Evolutionary conservation across 1,284 basidiomycete species (phyloP), one percentile per base, ranked within the genome.

Genomic region (Amylostereum areolatum): DNA sequence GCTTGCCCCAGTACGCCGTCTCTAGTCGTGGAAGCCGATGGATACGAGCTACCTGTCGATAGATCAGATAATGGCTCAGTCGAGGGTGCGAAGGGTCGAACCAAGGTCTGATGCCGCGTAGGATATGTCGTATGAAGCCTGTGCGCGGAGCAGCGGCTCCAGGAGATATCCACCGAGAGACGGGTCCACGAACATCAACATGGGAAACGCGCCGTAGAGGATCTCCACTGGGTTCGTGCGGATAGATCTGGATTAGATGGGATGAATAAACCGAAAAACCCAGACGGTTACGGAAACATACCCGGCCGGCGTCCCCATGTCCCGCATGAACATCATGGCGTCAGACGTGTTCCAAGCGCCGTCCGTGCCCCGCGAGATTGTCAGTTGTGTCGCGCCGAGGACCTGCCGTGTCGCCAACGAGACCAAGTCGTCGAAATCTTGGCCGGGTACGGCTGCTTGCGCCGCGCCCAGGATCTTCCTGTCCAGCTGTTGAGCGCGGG

Each of bases 191-290:
- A 73, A 77, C 25, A 79, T 52, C 33, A 71, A 67, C 4, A 70
- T 62, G 0, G 77, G 77, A 36, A 73, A 68, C 2, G 74, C 63
- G 0, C 73, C 68, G 48, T 71, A 78, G 6, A 80, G 58, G 9
- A 47, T 40, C 32, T 53, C 52, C 7, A 44, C 45, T 30, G 50
- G 50, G 27, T 52, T 51, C 4, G 52, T 50, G 10, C 52, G 52
- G 39, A 42, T 45, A 18, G 9, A 1, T 18, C 18, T 18, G 18
- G 18, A 18, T 18, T 18, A 18, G 18, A 18, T 18, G 18, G 18
- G 18, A 18, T 18, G 18, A 18, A 18, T 18, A 18, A 18, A 18
- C 18, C 18, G 18, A 18, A 18, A 18, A 18, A 18, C 18, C 18
- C 18, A 18, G 18, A 18, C 18, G 18, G 18, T 18, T 18, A 18